Percentiles rank a stretch among this genome's conserved stretches.
These are phyloP conservation scores for Candida taoyuanica DNA, from an alignment of 805 yeast genomes.

Conservation along the genomic window DNA sequence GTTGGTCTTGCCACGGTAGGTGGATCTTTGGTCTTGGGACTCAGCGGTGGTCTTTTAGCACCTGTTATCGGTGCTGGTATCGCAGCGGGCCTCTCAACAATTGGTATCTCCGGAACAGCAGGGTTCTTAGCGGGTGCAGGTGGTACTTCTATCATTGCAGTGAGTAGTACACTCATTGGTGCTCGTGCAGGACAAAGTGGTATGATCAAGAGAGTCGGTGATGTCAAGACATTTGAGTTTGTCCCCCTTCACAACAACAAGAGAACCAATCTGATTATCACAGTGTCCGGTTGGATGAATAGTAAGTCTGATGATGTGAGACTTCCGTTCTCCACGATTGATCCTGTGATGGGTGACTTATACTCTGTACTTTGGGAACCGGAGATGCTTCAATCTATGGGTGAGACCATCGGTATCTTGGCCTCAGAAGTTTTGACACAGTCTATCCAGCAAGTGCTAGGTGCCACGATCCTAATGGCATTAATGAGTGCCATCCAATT, in stretches of 20 bases:
- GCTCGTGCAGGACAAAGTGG: slow-evolving; percentile 84
- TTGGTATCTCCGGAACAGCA: slow-evolving; percentile 91
- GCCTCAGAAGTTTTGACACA: slow-evolving; percentile 93
- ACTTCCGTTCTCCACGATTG: slow-evolving; percentile 92
- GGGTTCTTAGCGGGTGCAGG: slow-evolving; percentile 95
- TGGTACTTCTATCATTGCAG: slow-evolving; percentile 90
- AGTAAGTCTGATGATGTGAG: slow-evolving; percentile 94
- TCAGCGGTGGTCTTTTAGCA: slow-evolving; percentile 92
- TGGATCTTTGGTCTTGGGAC: slow-evolving; percentile 89
- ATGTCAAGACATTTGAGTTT: slow-evolving; percentile 90
- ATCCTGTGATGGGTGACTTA: slow-evolving; percentile 96
- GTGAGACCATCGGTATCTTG: slow-evolving; percentile 89
- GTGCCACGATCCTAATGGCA: slow-evolving; percentile 84
- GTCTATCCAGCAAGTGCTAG: slow-evolving; percentile 91
- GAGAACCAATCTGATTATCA: slow-evolving; percentile 78
- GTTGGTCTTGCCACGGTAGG: slow-evolving; percentile 95
- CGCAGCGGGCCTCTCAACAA: slow-evolving; percentile 94
- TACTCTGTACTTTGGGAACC: slow-evolving; percentile 96
- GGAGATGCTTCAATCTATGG: slow-evolving; percentile 91
- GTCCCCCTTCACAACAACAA: slow-evolving; percentile 88
- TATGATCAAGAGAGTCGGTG: slow-evolving; percentile 82
- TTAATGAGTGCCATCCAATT: slow-evolving; percentile 89
- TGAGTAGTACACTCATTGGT: slow-evolving; percentile 88
- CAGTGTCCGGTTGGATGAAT: slow-evolving; percentile 97
- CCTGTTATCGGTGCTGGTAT: slow-evolving; percentile 98